Conservation (phyloP, 495 filamentous ascomycete species). For the Evernia prunastri region DNA sequence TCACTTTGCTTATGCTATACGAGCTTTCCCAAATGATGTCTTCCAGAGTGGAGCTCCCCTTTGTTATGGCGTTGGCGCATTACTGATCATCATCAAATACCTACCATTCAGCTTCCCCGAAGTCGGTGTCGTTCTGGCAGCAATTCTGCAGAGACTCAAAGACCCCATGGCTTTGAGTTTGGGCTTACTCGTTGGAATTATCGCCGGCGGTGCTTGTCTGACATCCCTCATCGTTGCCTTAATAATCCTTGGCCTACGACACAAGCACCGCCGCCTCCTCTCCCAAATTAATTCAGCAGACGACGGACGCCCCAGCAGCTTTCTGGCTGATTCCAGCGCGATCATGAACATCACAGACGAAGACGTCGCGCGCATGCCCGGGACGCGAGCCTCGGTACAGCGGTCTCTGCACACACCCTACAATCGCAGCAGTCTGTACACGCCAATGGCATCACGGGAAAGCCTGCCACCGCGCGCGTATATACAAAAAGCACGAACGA, state of each 20-base stretch:
- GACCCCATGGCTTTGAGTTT: not conserved
- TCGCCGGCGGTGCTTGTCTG: slow-evolving; percentile 38
- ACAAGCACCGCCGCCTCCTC: slow-evolving; percentile 37
- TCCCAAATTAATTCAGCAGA: slow-evolving; percentile 26
- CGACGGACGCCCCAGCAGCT: slow-evolving; percentile 25
- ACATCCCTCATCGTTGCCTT: slow-evolving; percentile 33
- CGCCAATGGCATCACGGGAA: slow-evolving; percentile 39
- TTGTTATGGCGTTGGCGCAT: not conserved
- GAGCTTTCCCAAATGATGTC: not conserved
- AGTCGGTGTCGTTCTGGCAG: not conserved
- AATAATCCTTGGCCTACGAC: slow-evolving; percentile 38
- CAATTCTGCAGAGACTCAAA: not conserved
- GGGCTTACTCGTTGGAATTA: slow-evolving; percentile 35
- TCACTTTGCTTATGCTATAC: not conserved
- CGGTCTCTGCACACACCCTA: slow-evolving; percentile 40
- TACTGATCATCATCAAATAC: not conserved
- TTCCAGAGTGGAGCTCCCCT: not conserved
- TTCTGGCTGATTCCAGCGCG: slow-evolving; percentile 15
- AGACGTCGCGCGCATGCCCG: slow-evolving; percentile 29
- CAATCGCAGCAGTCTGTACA: slow-evolving; percentile 37
- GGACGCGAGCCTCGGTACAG: slow-evolving; percentile 33
- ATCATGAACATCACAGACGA: slow-evolving; percentile 27
- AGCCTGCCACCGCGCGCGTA: slow-evolving; percentile 26
- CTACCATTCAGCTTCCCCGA: not conserved
- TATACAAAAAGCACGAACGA: slow-evolving; percentile 5